Base-by-base conservation (phyloP, 345 rosid species). In the Carallia brachiata region DNA sequence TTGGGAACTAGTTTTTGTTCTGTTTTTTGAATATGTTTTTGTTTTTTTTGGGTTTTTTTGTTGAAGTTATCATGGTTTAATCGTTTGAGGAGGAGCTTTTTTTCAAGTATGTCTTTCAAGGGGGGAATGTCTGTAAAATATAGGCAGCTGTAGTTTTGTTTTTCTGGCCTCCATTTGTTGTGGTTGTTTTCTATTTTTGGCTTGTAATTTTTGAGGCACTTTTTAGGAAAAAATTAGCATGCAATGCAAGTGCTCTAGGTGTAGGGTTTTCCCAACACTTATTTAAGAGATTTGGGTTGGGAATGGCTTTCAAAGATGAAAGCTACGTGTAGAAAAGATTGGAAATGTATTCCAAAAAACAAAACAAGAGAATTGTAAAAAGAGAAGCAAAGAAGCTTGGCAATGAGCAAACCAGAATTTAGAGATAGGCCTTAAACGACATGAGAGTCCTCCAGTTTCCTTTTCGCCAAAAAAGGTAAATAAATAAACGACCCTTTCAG, bases 51-150 rank as follows among this genome's bases (percentile, higher is more conserved):
- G 23, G 23, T 23, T 23, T 23, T 23, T 23, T 23, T 0, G 69
- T 69, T 84, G 69, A 79, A 71, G 66, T 70, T 70, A 9, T 77
- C 87, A 13, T 87, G 89, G 92, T 80, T 86, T 68, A 81, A 70
- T 66, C 77, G 78, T 4, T 19, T 83, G 67, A 75, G 82, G 75
- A 79, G 73, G 64, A 83, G 80, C 71, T 66, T 80, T 58, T 81
- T 75, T 69, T 83, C 80, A 36, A 74, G 76, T 36, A 73, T 28
- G 40, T 65, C 81, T 13, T 18, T 37, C 15, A 10, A 40, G 19
- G 60, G 61, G 65, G 70, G 65, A 63, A 65, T 47, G 71, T 63
- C 61, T 71, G 80, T 78, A 78, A 73, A 60, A 23, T 23, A 23
- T 23, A 23, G 23, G 23, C 23, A 23, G 23, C 23, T 23, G 23